Evolutionary conservation across 495 filamentous ascomycete genomes (phyloP).

Genomic region (Aspergillus cristatus): DNA sequence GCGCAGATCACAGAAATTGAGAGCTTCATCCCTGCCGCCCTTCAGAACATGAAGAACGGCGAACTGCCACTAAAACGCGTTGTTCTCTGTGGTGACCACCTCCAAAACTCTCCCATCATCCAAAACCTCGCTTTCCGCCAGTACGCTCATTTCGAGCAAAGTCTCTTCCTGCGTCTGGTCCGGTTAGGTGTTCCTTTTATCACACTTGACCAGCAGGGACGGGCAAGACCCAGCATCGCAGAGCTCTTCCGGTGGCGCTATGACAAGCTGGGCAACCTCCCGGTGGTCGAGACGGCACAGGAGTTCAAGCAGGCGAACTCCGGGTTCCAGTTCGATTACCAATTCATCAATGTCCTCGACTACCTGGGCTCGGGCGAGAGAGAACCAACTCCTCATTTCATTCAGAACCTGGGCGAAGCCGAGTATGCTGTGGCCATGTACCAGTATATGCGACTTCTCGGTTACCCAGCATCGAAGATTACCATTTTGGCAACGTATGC

Average conservation of each 20-base stretch:
- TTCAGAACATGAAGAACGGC: slow-evolving; percentile 70
- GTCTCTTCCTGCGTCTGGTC: slow-evolving; percentile 83
- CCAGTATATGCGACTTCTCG: slow-evolving; percentile 95
- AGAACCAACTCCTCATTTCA: slow-evolving; percentile 91
- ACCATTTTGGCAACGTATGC: slow-evolving; percentile 90
- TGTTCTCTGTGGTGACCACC: slow-evolving; percentile 90
- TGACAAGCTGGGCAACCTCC: slow-evolving; percentile 66
- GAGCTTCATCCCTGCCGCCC: slow-evolving; percentile 84
- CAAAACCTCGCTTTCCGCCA: slow-evolving; percentile 94
- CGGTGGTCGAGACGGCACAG: slow-evolving; percentile 51
- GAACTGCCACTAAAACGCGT: slow-evolving; percentile 73
- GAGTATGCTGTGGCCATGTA: slow-evolving; percentile 94
- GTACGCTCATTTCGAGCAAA: slow-evolving; percentile 93
- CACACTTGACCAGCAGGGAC: slow-evolving; percentile 86
- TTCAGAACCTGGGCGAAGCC: slow-evolving; percentile 94
- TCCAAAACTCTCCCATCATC: slow-evolving; percentile 92
- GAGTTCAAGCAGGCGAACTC: slow-evolving; percentile 83
- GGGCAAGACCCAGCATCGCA: slow-evolving; percentile 77
- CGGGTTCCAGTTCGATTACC: slow-evolving; percentile 87
- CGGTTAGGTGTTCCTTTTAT: slow-evolving; percentile 84
- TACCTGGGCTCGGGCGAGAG: slow-evolving; percentile 86
- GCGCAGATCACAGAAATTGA: slow-evolving; percentile 98
- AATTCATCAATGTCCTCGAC: slow-evolving; percentile 93
- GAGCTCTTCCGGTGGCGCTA: slow-evolving; percentile 94
- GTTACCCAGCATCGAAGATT: slow-evolving; percentile 88